Evolutionary conservation across 345 rosid genomes (phyloP).

Genomic region (Linum usitatissimum): DNA sequence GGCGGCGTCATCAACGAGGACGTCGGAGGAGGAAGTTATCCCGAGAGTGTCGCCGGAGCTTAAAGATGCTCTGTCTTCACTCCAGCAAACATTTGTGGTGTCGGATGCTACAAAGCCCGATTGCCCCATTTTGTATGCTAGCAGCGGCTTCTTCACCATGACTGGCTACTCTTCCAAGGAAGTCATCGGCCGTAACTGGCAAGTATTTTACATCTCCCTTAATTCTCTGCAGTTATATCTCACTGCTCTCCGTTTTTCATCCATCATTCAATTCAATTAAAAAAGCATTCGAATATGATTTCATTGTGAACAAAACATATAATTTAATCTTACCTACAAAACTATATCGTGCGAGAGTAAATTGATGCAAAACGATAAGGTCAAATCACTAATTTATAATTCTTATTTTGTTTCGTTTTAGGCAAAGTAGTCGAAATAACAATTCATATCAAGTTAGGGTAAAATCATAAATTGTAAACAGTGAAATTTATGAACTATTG

Average conservation of each 20-base stretch:
- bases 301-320: too few species aligned
- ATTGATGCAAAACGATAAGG: too few species aligned
- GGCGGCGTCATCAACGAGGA: conserved; percentile 27
- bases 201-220: conserved; percentile 5
- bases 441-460: too few species aligned
- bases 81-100: conserved; percentile 94
- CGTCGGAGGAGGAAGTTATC: conserved; percentile 53
- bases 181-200: conserved; percentile 88
- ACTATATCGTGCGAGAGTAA: too few species aligned
- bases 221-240: neutral
- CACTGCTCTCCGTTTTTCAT: neutral
- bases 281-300: neutral
- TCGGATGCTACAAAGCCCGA: conserved; percentile 86
- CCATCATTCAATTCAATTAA: neutral
- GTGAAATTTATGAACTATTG: too few species aligned
- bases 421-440: too few species aligned
- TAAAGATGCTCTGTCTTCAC: conserved; percentile 69
- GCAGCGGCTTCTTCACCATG: conserved; percentile 89
- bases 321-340: too few species aligned
- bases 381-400: too few species aligned
- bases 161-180: conserved; percentile 85
- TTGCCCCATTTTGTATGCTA: conserved; percentile 83
- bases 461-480: too few species aligned
- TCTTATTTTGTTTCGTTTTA: too few species aligned
- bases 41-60: conserved; percentile 85